Evolutionary conservation across 495 filamentous ascomycete species (phyloP), one percentile per base, ranked within the genome.

Genomic region (Podospora australis): DNA sequence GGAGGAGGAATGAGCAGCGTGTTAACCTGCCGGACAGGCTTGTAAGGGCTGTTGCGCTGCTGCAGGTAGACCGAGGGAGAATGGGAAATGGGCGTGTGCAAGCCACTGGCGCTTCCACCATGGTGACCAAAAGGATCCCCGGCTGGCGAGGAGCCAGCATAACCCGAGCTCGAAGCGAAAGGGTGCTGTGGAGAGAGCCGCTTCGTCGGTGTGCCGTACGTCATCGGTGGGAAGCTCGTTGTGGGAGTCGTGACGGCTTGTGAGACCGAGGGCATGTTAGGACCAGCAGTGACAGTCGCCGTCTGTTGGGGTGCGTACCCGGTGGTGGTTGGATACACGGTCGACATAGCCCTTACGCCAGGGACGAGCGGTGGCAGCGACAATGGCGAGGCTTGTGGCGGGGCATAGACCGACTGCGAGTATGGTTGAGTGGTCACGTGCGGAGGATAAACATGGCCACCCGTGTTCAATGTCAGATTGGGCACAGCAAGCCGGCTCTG

Each of bases 1-100:
- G 89, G 87, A 41, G 92, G 88, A 10, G 91, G 92, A 23, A 92
- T 87, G 14, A 96, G 75, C 16, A 98, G 75, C 3, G 88, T 95
- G 52, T 89, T 88, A 43, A 96, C 87, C 44, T 83, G 78, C 44
- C 90, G 85, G 22, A 98, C 82, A 3, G 92, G 92, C 50, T 85
- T 86, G 66, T 97, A 98, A 1, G 92, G 92, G 39, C 94, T 97
- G 36, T 77, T 69, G 49, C 76, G 74, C 54, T 83, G 80, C 51
- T 80, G 77, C 11, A 80, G 70, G 53, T 81, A 80, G 50, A 79
- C 54, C 36, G 78, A 74, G 22, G 79, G 68, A 67, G 82, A 62
- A 68, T 78, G 65, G 0, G 77, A 72, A 38, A 74, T 70, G 1
- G 74, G 74, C 11, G 77, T 76, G 52, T 78, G 83, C 52, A 68